Evolutionary conservation across 2,329 filamentous ascomycete genomes (phyloP).

Genomic region (Ceratocystis cacaofunesta): DNA sequence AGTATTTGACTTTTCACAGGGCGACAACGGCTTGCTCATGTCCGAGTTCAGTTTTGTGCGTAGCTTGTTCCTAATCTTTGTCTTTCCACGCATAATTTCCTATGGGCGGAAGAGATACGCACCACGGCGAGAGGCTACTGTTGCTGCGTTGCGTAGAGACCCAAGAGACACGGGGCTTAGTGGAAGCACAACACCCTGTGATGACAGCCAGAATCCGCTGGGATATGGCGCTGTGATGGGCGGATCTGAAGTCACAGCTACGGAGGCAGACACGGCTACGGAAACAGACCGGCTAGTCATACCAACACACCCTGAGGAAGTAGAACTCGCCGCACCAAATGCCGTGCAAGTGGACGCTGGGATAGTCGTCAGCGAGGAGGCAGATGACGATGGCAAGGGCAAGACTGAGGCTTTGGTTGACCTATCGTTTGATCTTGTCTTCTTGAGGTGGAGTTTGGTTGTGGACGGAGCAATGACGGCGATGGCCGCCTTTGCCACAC

Average conservation of each 20-base stretch:
- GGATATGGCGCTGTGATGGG: constrained; percentile 9
- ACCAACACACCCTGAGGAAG: constrained; percentile 27
- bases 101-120: constrained; percentile 25
- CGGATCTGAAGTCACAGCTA: neutral
- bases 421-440: constrained; percentile 50
- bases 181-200: constrained; percentile 3
- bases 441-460: constrained; percentile 49
- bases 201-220: constrained; percentile 8
- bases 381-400: constrained; percentile 29
- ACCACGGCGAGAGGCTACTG: constrained; percentile 6
- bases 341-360: constrained; percentile 32
- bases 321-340: constrained; percentile 29
- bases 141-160: constrained; percentile 12
- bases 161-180: neutral
- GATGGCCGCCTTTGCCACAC: constrained; percentile 44
- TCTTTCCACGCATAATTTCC: constrained; percentile 39
- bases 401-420: constrained; percentile 3
- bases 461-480: constrained; percentile 50
- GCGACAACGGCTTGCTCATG: constrained; percentile 42
- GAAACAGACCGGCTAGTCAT: constrained; percentile 19
- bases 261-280: neutral
- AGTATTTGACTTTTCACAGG: constrained; percentile 39
- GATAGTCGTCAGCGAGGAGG: constrained; percentile 21
- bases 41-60: constrained; percentile 40
- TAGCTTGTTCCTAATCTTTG: constrained; percentile 38